These are phyloP conservation scores for Cladophialophora psammophila DNA, from an alignment of 2,329 filamentous ascomycete species.

Conservation along the genomic window DNA sequence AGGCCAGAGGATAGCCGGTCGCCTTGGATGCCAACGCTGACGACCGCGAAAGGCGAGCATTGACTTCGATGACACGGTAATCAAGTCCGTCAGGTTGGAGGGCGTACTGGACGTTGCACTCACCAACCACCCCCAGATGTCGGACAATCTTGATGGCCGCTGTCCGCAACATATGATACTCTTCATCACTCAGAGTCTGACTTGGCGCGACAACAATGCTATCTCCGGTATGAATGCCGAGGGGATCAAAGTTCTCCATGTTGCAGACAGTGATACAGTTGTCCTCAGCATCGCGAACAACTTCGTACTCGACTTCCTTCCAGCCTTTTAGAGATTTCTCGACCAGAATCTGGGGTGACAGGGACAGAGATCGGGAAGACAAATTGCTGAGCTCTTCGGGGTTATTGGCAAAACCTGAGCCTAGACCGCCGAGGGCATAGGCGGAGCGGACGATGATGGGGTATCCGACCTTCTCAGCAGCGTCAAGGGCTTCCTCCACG, in stretches of 20 bases:
- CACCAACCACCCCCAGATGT: constrained; percentile 94
- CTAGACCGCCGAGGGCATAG: constrained; percentile 93
- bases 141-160: constrained; percentile 98
- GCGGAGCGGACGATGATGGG: constrained; percentile 98
- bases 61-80: constrained; percentile 98
- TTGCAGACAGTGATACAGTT: constrained; percentile 99
- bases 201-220: constrained; percentile 97
- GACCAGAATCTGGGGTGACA: constrained; percentile 94
- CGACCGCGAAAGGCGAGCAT: constrained; percentile 95
- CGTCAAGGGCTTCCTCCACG: constrained; percentile 88
- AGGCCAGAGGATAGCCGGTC: constrained; percentile 95
- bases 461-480: constrained; percentile 87
- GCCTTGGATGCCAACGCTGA: constrained; percentile 97
- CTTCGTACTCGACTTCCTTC: constrained; percentile 99
- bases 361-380: constrained; percentile 87
- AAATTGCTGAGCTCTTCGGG: constrained; percentile 92
- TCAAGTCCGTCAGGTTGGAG: constrained; percentile 95
- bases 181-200: constrained; percentile 96
- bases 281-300: constrained; percentile 94
- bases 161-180: constrained; percentile 98
- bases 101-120: constrained; percentile 98
- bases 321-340: constrained; percentile 99
- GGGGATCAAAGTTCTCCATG: constrained; percentile 98
- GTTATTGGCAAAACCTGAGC: constrained; percentile 95
- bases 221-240: constrained; percentile 97